Evolutionary conservation across 495 filamentous ascomycete genomes (phyloP).

Genomic region (Penicillium roqueforti): DNA sequence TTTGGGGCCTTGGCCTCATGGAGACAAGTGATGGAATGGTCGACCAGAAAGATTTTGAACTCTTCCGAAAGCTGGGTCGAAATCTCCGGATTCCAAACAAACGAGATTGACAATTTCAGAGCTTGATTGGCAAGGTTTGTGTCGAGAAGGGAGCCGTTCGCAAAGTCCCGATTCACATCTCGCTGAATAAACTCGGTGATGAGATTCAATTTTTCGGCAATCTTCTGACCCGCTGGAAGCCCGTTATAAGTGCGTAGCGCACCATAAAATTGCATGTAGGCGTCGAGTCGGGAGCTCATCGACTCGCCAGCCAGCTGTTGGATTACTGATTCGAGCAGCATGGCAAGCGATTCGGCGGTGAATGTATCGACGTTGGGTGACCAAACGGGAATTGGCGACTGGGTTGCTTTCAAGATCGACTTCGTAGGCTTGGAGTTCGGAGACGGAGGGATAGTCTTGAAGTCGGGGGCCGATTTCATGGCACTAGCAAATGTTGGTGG

Average conservation of each 20-base stretch:
- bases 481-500: slow-evolving; percentile 47
- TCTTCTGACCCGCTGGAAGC: slow-evolving; percentile 62
- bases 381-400: slow-evolving; percentile 39
- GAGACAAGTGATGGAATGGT: slow-evolving; percentile 68
- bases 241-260: slow-evolving; percentile 74
- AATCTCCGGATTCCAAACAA: slow-evolving; percentile 65
- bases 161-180: slow-evolving; percentile 54
- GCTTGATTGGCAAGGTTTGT: slow-evolving; percentile 68
- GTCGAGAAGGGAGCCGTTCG: slow-evolving; percentile 39
- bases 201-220: slow-evolving; percentile 68
- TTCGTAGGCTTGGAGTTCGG: slow-evolving; percentile 66
- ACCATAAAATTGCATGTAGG: slow-evolving; percentile 75
- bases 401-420: slow-evolving; percentile 76
- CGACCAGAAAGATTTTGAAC: slow-evolving; percentile 73
- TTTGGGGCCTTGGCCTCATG: slow-evolving; percentile 65
- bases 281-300: slow-evolving; percentile 68
- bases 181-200: slow-evolving; percentile 75
- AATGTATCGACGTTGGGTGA: slow-evolving; percentile 37
- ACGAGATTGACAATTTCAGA: slow-evolving; percentile 65
- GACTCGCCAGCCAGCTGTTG: slow-evolving; percentile 72
- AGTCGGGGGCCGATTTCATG: slow-evolving; percentile 41
- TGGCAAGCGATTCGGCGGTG: slow-evolving; percentile 50
- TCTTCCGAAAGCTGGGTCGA: slow-evolving; percentile 64
- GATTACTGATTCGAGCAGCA: slow-evolving; percentile 75
- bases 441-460: slow-evolving; percentile 51